Conservation (phyloP, 1,284 basidiomycete species). For the Inonotus obliquus region DNA sequence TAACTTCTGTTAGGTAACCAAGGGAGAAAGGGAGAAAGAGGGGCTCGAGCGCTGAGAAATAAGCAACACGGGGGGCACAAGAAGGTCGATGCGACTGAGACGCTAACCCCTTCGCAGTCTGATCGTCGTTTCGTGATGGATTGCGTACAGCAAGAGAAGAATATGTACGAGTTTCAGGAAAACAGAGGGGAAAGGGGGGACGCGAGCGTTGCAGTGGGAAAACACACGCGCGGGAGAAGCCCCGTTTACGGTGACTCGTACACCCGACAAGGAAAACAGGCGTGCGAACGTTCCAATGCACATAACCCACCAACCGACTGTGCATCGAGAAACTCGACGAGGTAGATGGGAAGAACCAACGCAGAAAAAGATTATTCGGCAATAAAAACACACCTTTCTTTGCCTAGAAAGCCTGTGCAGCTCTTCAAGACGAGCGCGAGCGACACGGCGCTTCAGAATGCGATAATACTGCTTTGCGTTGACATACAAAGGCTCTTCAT, state of each 20-base stretch:
- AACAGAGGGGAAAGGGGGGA: slow-evolving; percentile 2
- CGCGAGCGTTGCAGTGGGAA: slow-evolving; percentile 2
- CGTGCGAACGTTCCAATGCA: not conserved
- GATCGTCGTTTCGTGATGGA: not conserved
- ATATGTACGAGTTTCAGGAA: not conserved
- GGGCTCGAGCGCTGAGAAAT: too few species aligned
- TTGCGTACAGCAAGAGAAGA: not conserved
- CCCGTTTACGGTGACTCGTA: not conserved
- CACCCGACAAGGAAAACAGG: not conserved
- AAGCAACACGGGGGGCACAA: too few species aligned
- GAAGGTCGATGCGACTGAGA: too few species aligned
- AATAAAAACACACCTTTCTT: slow-evolving; percentile 64
- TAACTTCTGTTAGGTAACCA: too few species aligned
- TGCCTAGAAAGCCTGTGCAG: slow-evolving; percentile 86
- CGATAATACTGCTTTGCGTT: slow-evolving; percentile 98
- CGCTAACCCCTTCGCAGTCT: too few species aligned
- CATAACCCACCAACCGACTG: not conserved
- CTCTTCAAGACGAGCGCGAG: slow-evolving; percentile 86
- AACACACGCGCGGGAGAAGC: slow-evolving; percentile 2
- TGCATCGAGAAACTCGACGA: not conserved
- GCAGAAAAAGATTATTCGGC: not conserved
- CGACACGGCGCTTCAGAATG: slow-evolving; percentile 88
- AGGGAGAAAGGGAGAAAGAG: too few species aligned
- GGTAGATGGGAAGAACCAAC: not conserved
- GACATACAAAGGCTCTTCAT: slow-evolving; percentile 94